Evolutionary conservation across 768 basidiomycete species (phyloP).

Genomic region (Suillus lakei): DNA sequence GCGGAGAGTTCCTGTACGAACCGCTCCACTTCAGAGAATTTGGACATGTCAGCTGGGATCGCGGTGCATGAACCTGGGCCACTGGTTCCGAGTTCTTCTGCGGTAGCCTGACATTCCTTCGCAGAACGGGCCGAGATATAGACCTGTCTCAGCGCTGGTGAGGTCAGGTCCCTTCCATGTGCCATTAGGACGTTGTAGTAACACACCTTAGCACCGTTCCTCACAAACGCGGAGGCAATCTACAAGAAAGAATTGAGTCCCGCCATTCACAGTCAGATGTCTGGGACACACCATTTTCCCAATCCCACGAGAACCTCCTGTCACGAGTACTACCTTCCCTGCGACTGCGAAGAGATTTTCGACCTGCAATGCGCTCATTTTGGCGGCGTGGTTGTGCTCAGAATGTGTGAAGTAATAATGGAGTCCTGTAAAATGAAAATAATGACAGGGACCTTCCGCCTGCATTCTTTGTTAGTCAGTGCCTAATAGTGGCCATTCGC

Average conservation of each 20-base stretch:
- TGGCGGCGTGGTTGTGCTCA: background rate
- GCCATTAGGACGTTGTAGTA: slow-evolving; percentile 5
- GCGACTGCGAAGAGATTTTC: slow-evolving; percentile 53
- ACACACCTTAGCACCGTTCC: slow-evolving; percentile 60
- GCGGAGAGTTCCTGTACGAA: slow-evolving; percentile 54
- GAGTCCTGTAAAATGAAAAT: slow-evolving; percentile 4
- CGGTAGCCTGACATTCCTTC: slow-evolving; percentile 55
- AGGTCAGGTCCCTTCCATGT: slow-evolving; percentile 19
- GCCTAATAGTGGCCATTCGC: slow-evolving; percentile 11
- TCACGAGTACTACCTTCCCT: slow-evolving; percentile 61
- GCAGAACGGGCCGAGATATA: slow-evolving; percentile 67
- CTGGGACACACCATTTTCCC: slow-evolving; percentile 59
- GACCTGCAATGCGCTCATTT: slow-evolving; percentile 43
- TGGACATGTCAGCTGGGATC: slow-evolving; percentile 58
- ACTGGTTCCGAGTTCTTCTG: slow-evolving; percentile 52
- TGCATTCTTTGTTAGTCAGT: slow-evolving; percentile 2
- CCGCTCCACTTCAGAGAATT: slow-evolving; percentile 55
- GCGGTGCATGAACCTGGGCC: slow-evolving; percentile 60
- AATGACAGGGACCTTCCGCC: slow-evolving; percentile 1
- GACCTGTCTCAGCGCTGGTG: slow-evolving; percentile 39
- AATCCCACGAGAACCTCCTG: slow-evolving; percentile 69
- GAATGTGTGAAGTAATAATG: background rate
- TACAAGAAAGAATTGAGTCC: slow-evolving; percentile 29
- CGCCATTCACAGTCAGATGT: background rate
- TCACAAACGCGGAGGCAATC: slow-evolving; percentile 69